Base-by-base conservation (phyloP, 192 early-diverging fungal species). In the Backusella circina region DNA sequence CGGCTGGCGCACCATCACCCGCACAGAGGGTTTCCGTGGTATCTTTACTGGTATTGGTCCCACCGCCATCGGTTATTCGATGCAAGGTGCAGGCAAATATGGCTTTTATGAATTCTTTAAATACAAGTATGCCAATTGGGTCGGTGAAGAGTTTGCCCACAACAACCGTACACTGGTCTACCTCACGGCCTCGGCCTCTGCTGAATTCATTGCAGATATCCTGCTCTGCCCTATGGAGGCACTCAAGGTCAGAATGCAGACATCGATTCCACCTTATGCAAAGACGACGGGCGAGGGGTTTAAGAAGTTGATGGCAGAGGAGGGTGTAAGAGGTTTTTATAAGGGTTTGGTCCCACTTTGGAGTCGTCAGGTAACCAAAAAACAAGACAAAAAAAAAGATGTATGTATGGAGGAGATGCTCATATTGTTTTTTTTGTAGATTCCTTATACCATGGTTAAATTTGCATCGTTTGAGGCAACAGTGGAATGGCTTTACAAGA, bases 71-170 rank as follows among this genome's bases (percentile, higher is more conserved):
- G 95, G 95, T 21, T 96, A 96, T 86, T 94, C 92, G 54, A 74
- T 90, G 66, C 94, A 96, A 84, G 94, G 94, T 76, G 84, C 88
- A 76, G 88, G 91, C 86, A 97, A 97, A 85, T 97, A 94, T 83
- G 95, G 95, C 30, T 90, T 94, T 67, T 95, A 96, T 85, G 95
- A 97, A 84, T 79, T 91, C 75, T 97, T 95, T 88, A 97, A 97
- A 84, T 88, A 92, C 83, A 80, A 84, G 72, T 94, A 91, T 75
- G 77, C 86, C 65, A 78, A 82, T 41, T 9, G 88, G 9, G 90
- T 82, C 41, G 91, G 91, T 73, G 90, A 90, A 68, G 87, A 95
- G 85, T 81, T 81, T 78, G 89, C 94, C 13, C 79, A 85, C 33
- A 90, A 93, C 82, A 91, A 95, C 87, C 89, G 91, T 83, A 91